Evolutionary conservation across 495 filamentous ascomycete species (phyloP).

Genomic region (Aspergillus haitiensis): DNA sequence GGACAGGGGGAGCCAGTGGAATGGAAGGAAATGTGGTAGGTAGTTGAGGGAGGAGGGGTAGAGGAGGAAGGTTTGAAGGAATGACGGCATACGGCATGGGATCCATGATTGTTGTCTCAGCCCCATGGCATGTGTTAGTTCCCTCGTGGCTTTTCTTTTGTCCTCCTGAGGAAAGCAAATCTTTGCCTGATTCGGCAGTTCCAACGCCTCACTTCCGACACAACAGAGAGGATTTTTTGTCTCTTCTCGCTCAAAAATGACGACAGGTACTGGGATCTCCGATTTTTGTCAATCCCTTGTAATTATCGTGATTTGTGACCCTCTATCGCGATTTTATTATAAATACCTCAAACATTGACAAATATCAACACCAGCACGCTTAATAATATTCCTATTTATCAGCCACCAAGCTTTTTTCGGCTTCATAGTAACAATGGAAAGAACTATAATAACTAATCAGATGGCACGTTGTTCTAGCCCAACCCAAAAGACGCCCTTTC

Average conservation of each 20-base stretch:
- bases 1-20: background rate
- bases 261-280: background rate
- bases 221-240: background rate
- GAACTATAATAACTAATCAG: background rate
- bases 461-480: background rate
- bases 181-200: background rate
- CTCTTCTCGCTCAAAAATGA: background rate
- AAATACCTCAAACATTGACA: background rate
- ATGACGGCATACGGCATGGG: background rate
- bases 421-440: background rate
- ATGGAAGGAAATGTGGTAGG: background rate
- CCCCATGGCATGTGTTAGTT: background rate
- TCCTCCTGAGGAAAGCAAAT: background rate
- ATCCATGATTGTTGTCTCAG: background rate
- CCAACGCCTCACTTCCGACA: constrained; percentile 1
- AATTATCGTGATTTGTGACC: background rate
- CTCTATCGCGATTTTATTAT: background rate
- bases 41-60: too few relatives aligned
- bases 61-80: background rate
- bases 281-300: background rate
- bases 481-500: background rate
- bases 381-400: background rate
- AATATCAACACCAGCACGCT: background rate
- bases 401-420: background rate
- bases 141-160: background rate